Base-by-base conservation (phyloP, 2,329 filamentous ascomycete species). In the Aureobasidium leucospermi region DNA sequence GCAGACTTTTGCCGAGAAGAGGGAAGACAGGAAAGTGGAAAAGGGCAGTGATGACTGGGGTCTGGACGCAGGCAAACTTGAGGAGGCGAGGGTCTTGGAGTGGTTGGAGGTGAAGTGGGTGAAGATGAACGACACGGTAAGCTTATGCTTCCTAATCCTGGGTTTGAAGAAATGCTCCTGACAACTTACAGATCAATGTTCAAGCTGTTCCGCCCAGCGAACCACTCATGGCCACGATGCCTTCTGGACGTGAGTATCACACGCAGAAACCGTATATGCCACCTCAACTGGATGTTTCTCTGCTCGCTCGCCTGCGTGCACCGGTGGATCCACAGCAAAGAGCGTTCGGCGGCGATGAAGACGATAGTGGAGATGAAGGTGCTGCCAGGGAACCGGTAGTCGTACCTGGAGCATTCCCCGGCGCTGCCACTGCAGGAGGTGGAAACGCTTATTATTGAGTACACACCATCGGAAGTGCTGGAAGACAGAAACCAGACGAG, bases 51-150 rank as follows among this genome's bases (percentile, higher is more conserved):
- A 73, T 3, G 75, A 76, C 31, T 94, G 90, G 89, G 92, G 92
- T 0, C 78, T 86, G 47, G 92, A 96, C 73, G 93, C 87, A 0
- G 93, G 94, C 1, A 86, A 83, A 66, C 75, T 90, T 16, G 94
- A 97, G 71, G 94, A 99, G 74, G 85, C 81, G 1, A 81, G 91
- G 59, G 87, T 97, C 2, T 79, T 96, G 55, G 89, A 94, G 67
- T 90, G 94, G 85, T 76, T 99, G 36, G 84, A 95, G 66, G 81
- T 79, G 39, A 96, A 96, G 71, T 96, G 94, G 93, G 85, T 84
- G 63, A 94, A 91, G 29, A 85, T 91, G 74, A 99, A 99, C 69
- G 90, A 96, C 72, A 96, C 89, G 16, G 89, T 95, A 75, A 76
- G 84, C 72, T 58, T 2, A 23, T 23, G 23, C 23, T 23, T 23